Evolutionary conservation across 1,284 basidiomycete genomes (phyloP).

Genomic region (Melampsora americana): DNA sequence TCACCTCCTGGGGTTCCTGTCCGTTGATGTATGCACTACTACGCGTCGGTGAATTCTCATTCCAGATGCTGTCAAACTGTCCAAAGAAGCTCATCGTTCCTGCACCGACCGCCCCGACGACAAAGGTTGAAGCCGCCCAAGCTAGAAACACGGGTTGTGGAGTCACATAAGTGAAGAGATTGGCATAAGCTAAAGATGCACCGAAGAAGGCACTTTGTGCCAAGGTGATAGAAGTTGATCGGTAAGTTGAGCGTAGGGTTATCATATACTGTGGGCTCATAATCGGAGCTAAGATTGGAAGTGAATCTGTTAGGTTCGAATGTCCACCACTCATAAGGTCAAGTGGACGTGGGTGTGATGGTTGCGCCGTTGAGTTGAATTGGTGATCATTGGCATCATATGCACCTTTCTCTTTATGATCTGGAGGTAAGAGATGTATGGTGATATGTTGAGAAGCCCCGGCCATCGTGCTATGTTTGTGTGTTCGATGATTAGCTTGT

Average conservation of each 20-base stretch:
- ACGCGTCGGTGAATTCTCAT: background rate
- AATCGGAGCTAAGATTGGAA: background rate
- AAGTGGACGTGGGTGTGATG: background rate
- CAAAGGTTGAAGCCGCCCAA: slow-evolving; percentile 3
- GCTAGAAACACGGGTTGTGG: background rate
- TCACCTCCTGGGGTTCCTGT: background rate
- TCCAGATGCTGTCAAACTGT: slow-evolving; percentile 2
- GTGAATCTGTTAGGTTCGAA: background rate
- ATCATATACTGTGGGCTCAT: slow-evolving; percentile 10
- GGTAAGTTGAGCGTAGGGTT: background rate
- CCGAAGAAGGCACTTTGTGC: slow-evolving; percentile 11
- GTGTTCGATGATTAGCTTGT: too few relatives aligned
- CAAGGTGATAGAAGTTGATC: background rate
- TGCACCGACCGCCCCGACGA: slow-evolving; percentile 1
- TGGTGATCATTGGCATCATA: background rate
- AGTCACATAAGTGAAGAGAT: background rate
- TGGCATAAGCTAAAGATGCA: slow-evolving; percentile 5
- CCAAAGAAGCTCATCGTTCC: slow-evolving; percentile 9
- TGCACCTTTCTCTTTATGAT: background rate
- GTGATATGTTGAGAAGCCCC: background rate
- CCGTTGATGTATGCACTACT: background rate
- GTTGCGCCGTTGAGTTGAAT: background rate
- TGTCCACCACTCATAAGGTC: background rate
- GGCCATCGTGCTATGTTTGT: background rate
- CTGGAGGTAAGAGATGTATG: background rate